These are phyloP conservation scores for Chlorella sp. DNA, from an alignment of 139 green algal species.

Conservation along the genomic window DNA sequence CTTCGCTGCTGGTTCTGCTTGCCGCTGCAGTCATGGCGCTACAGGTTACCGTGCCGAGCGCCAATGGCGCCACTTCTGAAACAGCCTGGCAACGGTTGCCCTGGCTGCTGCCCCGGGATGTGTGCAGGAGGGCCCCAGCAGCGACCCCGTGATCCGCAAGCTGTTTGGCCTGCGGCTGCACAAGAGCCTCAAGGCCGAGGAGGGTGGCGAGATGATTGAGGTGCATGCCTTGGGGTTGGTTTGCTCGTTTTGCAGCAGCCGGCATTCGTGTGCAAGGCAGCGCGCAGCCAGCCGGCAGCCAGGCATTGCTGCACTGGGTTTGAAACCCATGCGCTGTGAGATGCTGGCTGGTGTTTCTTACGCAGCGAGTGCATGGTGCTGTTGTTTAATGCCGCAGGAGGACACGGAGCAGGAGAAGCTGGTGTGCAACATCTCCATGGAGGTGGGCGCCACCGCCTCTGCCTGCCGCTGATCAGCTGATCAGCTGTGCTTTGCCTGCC, in stretches of 20 bases:
- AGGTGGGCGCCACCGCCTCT: slow-evolving; percentile 11
- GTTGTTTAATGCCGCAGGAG: not conserved
- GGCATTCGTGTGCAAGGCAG: not conserved
- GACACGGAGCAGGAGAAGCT: slow-evolving; percentile 80
- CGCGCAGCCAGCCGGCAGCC: too few species aligned
- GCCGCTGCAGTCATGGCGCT: too few species aligned
- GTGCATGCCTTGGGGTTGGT: slow-evolving; percentile 21
- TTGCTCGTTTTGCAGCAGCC: not conserved
- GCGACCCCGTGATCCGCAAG: slow-evolving; percentile 59
- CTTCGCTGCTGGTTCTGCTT: not conserved
- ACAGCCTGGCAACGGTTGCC: too few species aligned
- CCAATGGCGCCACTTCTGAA: too few species aligned
- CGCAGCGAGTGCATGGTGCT: not conserved
- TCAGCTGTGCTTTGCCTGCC: too few species aligned
- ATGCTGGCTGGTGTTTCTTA: not conserved
- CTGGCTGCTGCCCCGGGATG: not conserved
- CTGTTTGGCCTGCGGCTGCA: slow-evolving; percentile 88
- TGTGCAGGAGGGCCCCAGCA: slow-evolving; percentile 49
- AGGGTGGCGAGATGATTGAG: slow-evolving; percentile 79
- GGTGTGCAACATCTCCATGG: slow-evolving; percentile 96
- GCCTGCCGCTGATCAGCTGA: too few species aligned
- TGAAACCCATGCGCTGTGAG: too few species aligned
- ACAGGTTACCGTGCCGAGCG: too few species aligned
- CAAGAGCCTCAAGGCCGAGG: slow-evolving; percentile 80
- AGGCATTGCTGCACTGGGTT: not conserved